A percentile compares a stretch with the other conserved stretches of the same genome.
Evolutionary conservation across 164 flowering plant species (phyloP).

Genomic region (Nymphaea thermarum): DNA sequence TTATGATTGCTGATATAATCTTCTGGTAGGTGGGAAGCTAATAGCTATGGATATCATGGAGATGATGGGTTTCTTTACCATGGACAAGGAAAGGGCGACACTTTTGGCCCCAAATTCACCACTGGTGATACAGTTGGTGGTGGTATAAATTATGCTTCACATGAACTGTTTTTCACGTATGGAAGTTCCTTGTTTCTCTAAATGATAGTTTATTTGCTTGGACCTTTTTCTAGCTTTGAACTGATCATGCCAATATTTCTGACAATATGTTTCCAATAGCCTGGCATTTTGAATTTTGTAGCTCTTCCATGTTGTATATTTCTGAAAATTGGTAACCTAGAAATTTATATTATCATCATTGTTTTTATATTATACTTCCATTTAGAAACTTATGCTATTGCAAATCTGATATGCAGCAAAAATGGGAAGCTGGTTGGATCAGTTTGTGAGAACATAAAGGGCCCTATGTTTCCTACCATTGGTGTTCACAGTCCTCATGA

Average conservation of each 20-base stretch:
- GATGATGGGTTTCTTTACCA: slow-evolving; percentile 93
- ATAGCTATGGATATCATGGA: slow-evolving; percentile 94
- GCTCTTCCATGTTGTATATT: too few relatives aligned
- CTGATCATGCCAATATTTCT: neutral
- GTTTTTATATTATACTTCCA: neutral
- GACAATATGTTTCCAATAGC: too few relatives aligned
- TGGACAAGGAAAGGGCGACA: slow-evolving; percentile 79
- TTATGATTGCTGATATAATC: neutral
- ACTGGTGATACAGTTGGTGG: slow-evolving; percentile 87
- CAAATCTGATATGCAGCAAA: slow-evolving; percentile 41
- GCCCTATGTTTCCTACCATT: slow-evolving; percentile 78
- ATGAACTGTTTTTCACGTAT: slow-evolving; percentile 96
- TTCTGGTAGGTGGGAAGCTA: slow-evolving; percentile 76
- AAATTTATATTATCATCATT: neutral
- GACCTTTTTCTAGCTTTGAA: neutral
- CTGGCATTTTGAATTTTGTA: too few relatives aligned
- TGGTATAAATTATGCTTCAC: slow-evolving; percentile 89
- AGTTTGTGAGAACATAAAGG: slow-evolving; percentile 53
- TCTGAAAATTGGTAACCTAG: neutral
- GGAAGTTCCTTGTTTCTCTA: slow-evolving; percentile 13
- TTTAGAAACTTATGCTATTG: neutral
- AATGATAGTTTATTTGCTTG: neutral
- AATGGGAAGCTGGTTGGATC: slow-evolving; percentile 73
- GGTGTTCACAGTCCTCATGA: slow-evolving; percentile 97
- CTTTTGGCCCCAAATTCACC: slow-evolving; percentile 85